Percentiles rank a stretch among this genome's conserved stretches.
Evolutionary conservation across 2,329 filamentous ascomycete species (phyloP).

Genomic region (Alternaria angustiovoidea): DNA sequence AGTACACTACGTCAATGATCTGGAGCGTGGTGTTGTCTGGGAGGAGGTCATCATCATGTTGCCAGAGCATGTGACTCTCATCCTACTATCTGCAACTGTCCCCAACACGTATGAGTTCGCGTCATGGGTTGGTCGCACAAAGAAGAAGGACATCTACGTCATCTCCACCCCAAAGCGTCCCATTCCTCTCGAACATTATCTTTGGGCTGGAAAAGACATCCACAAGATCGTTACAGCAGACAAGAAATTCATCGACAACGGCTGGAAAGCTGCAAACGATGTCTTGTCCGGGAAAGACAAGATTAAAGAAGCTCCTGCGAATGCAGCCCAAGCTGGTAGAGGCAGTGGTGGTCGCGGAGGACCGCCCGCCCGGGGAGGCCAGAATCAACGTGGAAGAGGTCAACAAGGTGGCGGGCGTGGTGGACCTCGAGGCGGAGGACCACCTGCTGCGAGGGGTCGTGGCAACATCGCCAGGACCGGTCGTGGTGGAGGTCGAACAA

Average conservation of each 20-base stretch:
- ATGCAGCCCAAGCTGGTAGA: conserved; percentile 61
- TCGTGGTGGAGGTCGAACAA: conserved; percentile 83
- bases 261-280: conserved; percentile 93
- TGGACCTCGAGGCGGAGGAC: conserved; percentile 63
- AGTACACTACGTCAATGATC: conserved; percentile 97
- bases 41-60: conserved; percentile 99
- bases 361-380: conserved; percentile 56
- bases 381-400: conserved; percentile 60
- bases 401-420: conserved; percentile 56
- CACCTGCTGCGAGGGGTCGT: conserved; percentile 63
- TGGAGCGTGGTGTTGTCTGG: conserved; percentile 96
- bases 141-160: conserved; percentile 98
- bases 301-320: conserved; percentile 62
- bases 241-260: conserved; percentile 88
- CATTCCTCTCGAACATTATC: conserved; percentile 92
- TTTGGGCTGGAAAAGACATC: conserved; percentile 93
- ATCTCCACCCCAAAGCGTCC: conserved; percentile 97
- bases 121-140: conserved; percentile 96
- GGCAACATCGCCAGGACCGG: conserved; percentile 93
- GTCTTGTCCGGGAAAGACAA: conserved; percentile 85
- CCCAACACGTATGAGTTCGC: conserved; percentile 98
- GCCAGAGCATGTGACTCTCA: conserved; percentile 94
- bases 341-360: conserved; percentile 60
- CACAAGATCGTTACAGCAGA: conserved; percentile 94
- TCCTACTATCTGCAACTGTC: conserved; percentile 93